These are phyloP conservation scores for Coniophora puteana DNA, from an alignment of 1,284 basidiomycete genomes.

Conservation along the genomic window DNA sequence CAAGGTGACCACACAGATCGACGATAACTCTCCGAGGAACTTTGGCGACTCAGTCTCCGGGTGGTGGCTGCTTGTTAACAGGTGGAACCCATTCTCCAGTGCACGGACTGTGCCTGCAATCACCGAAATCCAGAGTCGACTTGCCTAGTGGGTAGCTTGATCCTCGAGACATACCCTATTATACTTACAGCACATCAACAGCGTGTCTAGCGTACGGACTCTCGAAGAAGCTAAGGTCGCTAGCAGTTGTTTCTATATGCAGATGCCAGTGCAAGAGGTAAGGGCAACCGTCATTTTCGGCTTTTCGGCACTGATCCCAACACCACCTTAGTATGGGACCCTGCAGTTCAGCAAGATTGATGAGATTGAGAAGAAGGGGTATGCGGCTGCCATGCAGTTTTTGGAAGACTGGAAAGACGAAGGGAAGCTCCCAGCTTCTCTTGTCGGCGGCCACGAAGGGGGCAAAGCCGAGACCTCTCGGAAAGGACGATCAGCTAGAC, in stretches of 20 bases:
- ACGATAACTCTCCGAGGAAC: constrained; percentile 92
- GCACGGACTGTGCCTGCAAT: constrained; percentile 84
- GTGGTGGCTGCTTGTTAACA: constrained; percentile 93
- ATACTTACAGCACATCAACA: constrained; percentile 26
- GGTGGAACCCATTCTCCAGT: constrained; percentile 90
- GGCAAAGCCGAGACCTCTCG: constrained; percentile 42
- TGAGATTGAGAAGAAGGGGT: constrained; percentile 83
- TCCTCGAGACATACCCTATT: neutral
- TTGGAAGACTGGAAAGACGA: constrained; percentile 81
- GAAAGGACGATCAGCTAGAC: constrained; percentile 70
- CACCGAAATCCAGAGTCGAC: constrained; percentile 92
- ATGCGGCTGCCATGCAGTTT: constrained; percentile 70
- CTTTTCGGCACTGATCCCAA: constrained; percentile 15
- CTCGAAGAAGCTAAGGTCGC: constrained; percentile 92
- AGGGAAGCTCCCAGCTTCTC: constrained; percentile 72
- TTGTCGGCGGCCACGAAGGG: constrained; percentile 53
- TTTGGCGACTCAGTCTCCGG: constrained; percentile 97
- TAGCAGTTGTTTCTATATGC: constrained; percentile 88
- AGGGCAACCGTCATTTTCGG: constrained; percentile 13
- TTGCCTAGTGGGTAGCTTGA: constrained; percentile 78
- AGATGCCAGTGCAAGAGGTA: constrained; percentile 92
- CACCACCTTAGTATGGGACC: constrained; percentile 64
- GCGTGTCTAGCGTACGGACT: constrained; percentile 93
- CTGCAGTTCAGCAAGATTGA: constrained; percentile 80
- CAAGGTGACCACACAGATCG: constrained; percentile 46